Percentiles rank a stretch among this genome's conserved stretches.
These are phyloP conservation scores for Hydrangea macrophylla DNA, from an alignment of 148 eudicot species.

Conservation along the genomic window DNA sequence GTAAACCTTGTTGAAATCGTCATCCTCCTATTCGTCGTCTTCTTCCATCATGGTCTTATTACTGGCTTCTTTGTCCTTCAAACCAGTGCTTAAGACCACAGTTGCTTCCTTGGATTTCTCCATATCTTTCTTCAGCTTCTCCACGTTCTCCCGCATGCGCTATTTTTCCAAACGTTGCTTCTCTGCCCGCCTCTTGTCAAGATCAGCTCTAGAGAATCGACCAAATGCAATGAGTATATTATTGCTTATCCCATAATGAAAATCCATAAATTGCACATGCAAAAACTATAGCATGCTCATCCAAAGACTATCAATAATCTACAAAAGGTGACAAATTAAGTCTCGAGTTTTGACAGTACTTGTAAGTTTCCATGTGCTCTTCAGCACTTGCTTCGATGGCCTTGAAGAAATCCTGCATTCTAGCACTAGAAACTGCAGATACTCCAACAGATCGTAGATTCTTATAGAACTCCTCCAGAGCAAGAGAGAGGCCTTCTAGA, in stretches of 20 bases:
- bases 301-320: too few relatives aligned
- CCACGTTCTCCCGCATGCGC: conserved; percentile 69
- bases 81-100: conserved; percentile 73
- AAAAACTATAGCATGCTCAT: too few relatives aligned
- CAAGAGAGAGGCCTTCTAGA: conserved; percentile 79
- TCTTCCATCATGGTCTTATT: conserved; percentile 40
- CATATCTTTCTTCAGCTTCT: conserved; percentile 84
- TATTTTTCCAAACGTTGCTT: conserved; percentile 75
- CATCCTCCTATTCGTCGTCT: conserved; percentile 36
- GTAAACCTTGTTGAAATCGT: too few relatives aligned
- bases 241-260: not conserved
- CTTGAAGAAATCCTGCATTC: conserved; percentile 85
- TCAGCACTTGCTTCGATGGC: conserved; percentile 68
- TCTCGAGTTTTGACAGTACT: conserved; percentile 21
- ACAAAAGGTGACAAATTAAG: too few relatives aligned
- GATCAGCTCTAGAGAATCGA: conserved; percentile 62
- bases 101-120: conserved; percentile 72
- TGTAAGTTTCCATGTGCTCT: conserved; percentile 71
- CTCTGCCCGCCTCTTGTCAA: conserved; percentile 79
- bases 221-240: not conserved
- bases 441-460: conserved; percentile 86
- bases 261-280: not conserved
- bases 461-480: conserved; percentile 81
- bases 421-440: conserved; percentile 84
- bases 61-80: conserved; percentile 49